A percentile compares a stretch with the other conserved stretches of the same genome.
These are phyloP conservation scores for Boletus eberwhitei DNA, from an alignment of 768 basidiomycete species.

Conservation along the genomic window DNA sequence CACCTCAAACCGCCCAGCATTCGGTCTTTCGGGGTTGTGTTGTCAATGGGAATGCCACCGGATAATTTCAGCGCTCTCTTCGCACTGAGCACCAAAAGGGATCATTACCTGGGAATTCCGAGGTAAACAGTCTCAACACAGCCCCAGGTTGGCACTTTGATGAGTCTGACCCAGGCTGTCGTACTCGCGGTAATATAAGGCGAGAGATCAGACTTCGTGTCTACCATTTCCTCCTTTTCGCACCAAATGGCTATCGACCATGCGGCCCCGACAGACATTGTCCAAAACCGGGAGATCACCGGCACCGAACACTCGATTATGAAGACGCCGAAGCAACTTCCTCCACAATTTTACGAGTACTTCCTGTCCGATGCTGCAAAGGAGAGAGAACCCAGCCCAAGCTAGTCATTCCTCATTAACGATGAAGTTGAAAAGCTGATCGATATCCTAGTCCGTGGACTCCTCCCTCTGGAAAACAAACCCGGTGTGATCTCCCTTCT, in stretches of 20 bases:
- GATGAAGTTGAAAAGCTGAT: background rate
- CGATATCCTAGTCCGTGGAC: slow-evolving; percentile 48
- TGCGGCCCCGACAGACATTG: background rate
- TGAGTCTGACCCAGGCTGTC: background rate
- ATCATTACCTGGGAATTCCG: background rate
- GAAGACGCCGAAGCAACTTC: slow-evolving; percentile 31
- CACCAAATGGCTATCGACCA: slow-evolving; percentile 7
- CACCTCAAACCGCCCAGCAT: background rate
- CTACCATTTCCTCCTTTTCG: background rate
- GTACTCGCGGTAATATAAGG: slow-evolving; percentile 2
- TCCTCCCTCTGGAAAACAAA: slow-evolving; percentile 74
- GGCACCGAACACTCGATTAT: background rate
- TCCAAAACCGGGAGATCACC: background rate
- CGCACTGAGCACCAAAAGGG: too few species aligned
- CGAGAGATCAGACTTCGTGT: background rate
- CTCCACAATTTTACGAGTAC: slow-evolving; percentile 49
- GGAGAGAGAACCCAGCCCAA: slow-evolving; percentile 59
- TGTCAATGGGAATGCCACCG: background rate
- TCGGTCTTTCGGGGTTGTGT: background rate
- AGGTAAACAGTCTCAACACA: background rate
- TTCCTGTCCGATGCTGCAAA: slow-evolving; percentile 67
- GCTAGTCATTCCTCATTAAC: slow-evolving; percentile 34
- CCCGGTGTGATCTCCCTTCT: slow-evolving; percentile 80
- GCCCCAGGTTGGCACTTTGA: background rate
- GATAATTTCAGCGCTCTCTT: background rate